phyloP scores from a whole-genome alignment of 306 rosid species.

The Trifolium pratense region DNA sequence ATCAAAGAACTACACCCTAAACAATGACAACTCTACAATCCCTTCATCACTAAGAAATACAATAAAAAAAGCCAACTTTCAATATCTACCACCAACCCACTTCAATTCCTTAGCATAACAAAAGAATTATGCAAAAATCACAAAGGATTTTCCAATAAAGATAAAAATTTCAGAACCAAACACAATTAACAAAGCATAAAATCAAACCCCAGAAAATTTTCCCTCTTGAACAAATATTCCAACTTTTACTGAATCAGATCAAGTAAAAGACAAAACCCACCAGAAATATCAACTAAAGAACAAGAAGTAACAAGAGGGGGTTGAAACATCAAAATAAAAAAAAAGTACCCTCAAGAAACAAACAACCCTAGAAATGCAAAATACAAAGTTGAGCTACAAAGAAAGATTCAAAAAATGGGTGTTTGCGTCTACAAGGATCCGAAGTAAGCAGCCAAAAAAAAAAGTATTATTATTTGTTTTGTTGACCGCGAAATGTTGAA shows the following conservation, averaged over 20 bases:
- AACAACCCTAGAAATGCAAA: slow-evolving; percentile 35
- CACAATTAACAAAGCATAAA: slow-evolving; percentile 11
- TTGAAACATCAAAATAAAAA: slow-evolving; percentile 38
- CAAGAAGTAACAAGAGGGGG: background rate
- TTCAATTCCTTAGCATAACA: slow-evolving; percentile 41
- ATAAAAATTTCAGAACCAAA: slow-evolving; percentile 35
- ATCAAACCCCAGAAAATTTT: slow-evolving; percentile 11
- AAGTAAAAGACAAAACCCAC: slow-evolving; percentile 37
- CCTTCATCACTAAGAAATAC: slow-evolving; percentile 41
- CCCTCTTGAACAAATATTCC: slow-evolving; percentile 39
- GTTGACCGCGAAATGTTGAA: slow-evolving; percentile 52
- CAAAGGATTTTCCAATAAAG: slow-evolving; percentile 42
- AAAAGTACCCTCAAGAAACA: slow-evolving; percentile 19
- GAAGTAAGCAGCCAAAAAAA: slow-evolving; percentile 40
- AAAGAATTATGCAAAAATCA: slow-evolving; percentile 45
- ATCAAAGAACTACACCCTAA: slow-evolving; percentile 53
- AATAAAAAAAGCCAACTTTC: slow-evolving; percentile 1
- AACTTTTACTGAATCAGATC: slow-evolving; percentile 46
- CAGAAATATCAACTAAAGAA: slow-evolving; percentile 14
- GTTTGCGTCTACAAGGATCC: slow-evolving; percentile 63
- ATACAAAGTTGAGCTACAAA: slow-evolving; percentile 18
- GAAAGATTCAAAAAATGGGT: slow-evolving; percentile 38
- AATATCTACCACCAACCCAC: slow-evolving; percentile 44
- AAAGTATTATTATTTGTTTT: slow-evolving; percentile 29
- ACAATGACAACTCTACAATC: slow-evolving; percentile 47